A percentile compares a stretch with the other conserved stretches of the same genome.
These are phyloP conservation scores for Chaetomiaceae sp. DNA, from an alignment of 2,329 filamentous ascomycete genomes.

Conservation along the genomic window DNA sequence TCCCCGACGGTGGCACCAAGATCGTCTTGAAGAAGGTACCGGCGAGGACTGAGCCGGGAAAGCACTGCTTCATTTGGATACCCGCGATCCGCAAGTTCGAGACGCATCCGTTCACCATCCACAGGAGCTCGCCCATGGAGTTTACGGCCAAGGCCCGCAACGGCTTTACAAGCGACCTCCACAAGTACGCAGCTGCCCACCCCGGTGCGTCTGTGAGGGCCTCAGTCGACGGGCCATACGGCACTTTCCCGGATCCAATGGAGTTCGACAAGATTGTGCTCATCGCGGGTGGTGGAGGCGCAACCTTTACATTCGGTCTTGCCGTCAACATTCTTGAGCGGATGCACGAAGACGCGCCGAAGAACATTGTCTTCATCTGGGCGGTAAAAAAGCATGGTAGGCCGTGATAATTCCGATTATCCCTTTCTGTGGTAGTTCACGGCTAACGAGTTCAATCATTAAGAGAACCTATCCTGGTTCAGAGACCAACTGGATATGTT, in stretches of 20 bases:
- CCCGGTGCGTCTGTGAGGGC: slow-evolving; percentile 46
- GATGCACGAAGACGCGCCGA: slow-evolving; percentile 34
- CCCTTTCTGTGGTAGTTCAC: not conserved
- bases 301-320: slow-evolving; percentile 52
- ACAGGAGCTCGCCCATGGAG: slow-evolving; percentile 47
- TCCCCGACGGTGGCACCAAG: slow-evolving; percentile 50
- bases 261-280: slow-evolving; percentile 53
- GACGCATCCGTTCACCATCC: slow-evolving; percentile 61
- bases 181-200: slow-evolving; percentile 45
- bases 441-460: slow-evolving; percentile 3
- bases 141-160: slow-evolving; percentile 55
- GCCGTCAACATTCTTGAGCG: slow-evolving; percentile 42
- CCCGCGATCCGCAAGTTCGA: slow-evolving; percentile 52
- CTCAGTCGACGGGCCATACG: slow-evolving; percentile 57
- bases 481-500: slow-evolving; percentile 36
- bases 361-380: slow-evolving; percentile 46
- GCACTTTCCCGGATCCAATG: slow-evolving; percentile 47
- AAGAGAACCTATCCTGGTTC: slow-evolving; percentile 30
- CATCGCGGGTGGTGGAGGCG: slow-evolving; percentile 57
- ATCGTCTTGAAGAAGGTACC: slow-evolving; percentile 49
- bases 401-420: too few species aligned
- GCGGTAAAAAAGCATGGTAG: slow-evolving; percentile 43
- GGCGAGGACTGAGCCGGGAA: slow-evolving; percentile 44
- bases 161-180: slow-evolving; percentile 54
- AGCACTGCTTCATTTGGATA: slow-evolving; percentile 62